Conservation (phyloP, 805 yeast species). For the Sporopachydermia lactativora region DNA sequence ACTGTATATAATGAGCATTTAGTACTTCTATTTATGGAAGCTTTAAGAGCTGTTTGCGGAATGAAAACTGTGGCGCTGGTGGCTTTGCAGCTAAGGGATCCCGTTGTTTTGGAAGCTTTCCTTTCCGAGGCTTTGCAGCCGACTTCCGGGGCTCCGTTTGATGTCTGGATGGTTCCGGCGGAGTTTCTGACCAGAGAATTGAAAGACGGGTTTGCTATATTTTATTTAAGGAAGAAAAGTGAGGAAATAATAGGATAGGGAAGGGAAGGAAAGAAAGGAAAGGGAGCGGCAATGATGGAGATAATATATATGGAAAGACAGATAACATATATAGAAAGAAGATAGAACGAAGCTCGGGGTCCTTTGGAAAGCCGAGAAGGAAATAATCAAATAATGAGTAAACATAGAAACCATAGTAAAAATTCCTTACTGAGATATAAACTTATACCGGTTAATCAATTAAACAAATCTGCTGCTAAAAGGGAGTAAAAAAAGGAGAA, state of each 20-base stretch:
- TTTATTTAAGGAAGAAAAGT: slow-evolving; percentile 18
- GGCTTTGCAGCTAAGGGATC: slow-evolving; percentile 41
- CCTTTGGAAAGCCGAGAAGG: too few species aligned
- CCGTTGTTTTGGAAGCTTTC: slow-evolving; percentile 33
- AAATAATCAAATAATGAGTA: too few species aligned
- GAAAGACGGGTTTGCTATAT: slow-evolving; percentile 32
- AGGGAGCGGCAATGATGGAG: neutral
- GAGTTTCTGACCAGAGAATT: slow-evolving; percentile 20
- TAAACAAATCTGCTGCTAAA: too few species aligned
- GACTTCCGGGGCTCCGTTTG: slow-evolving; percentile 17
- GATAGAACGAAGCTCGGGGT: too few species aligned
- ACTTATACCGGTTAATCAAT: too few species aligned
- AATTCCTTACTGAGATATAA: neutral
- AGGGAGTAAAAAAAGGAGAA: too few species aligned
- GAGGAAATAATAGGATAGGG: neutral
- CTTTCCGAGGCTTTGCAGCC: slow-evolving; percentile 19
- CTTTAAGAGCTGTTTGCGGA: slow-evolving; percentile 26
- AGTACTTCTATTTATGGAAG: slow-evolving; percentile 32
- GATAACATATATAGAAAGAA: too few species aligned
- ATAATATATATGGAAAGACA: too few species aligned
- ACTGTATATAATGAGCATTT: slow-evolving; percentile 51
- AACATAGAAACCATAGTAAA: too few species aligned
- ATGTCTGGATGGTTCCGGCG: slow-evolving; percentile 22
- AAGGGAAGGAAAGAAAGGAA: neutral
- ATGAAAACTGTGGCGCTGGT: slow-evolving; percentile 24